Conservation (phyloP, 441 rosid species). For the Capsella rubella region DNA sequence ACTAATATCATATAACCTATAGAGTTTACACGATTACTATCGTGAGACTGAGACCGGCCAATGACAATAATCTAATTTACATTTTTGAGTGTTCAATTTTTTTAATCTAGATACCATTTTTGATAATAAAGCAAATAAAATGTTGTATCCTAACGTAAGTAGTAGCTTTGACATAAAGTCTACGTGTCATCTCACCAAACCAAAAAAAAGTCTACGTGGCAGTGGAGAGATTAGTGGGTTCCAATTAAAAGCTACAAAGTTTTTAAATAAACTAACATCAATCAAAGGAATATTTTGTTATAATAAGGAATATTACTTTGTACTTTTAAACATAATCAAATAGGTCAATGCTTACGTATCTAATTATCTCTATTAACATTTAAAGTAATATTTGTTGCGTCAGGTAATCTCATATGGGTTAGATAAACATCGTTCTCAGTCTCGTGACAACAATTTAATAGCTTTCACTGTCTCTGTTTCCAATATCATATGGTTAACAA, state of each 20-base stretch:
- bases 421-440: constrained; percentile 7
- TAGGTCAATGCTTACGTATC: constrained; percentile 25
- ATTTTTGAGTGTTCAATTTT: no score
- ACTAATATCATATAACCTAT: background rate
- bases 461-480: background rate
- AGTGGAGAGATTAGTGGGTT: constrained; percentile 29
- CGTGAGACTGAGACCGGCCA: constrained; percentile 27
- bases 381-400: background rate
- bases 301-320: constrained; percentile 32
- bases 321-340: constrained; percentile 1
- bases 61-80: no score
- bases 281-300: constrained; percentile 9
- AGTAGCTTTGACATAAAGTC: constrained; percentile 14
- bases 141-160: background rate
- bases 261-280: background rate
- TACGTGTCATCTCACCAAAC: constrained; percentile 2
- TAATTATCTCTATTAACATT: background rate
- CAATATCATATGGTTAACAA: background rate
- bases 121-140: background rate
- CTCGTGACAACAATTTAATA: background rate
- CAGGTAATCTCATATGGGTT: constrained; percentile 4
- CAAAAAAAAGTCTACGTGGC: constrained; percentile 11
- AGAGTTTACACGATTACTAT: constrained; percentile 9
- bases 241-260: constrained; percentile 25
- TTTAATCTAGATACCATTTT: background rate